Conservation (phyloP, 2,329 filamentous ascomycete genomes). For the Teratosphaeria epicoccoides region DNA sequence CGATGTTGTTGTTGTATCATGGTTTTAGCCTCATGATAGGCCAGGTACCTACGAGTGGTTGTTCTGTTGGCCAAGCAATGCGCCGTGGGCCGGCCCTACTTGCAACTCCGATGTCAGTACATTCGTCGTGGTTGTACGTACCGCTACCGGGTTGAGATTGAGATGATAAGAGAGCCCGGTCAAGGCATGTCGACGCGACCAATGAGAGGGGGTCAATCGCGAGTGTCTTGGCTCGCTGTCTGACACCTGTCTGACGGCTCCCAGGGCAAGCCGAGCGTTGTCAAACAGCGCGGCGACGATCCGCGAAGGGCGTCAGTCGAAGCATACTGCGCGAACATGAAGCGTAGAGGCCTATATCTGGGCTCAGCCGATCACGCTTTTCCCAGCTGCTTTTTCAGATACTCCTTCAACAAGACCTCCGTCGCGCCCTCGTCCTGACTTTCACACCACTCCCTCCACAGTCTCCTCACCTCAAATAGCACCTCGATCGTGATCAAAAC, state of each 20-base stretch:
- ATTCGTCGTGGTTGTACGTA: neutral
- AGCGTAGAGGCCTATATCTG: too few relatives aligned
- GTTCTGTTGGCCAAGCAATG: neutral
- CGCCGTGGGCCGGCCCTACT: neutral
- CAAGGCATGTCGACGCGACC: neutral
- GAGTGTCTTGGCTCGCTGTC: neutral
- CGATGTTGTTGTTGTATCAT: constrained; percentile 74
- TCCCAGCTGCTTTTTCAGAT: constrained; percentile 23
- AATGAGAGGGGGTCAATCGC: neutral
- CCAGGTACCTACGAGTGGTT: neutral
- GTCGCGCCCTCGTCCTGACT: constrained; percentile 33
- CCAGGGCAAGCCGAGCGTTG: too few relatives aligned
- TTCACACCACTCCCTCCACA: constrained; percentile 52
- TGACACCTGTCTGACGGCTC: too few relatives aligned
- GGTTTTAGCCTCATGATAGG: constrained; percentile 16
- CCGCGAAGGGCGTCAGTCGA: too few relatives aligned
- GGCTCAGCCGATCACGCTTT: neutral
- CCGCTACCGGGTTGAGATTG: neutral
- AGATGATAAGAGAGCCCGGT: neutral
- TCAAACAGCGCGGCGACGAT: too few relatives aligned
- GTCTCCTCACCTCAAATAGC: constrained; percentile 66
- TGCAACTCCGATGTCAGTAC: neutral
- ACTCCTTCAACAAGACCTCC: constrained; percentile 30
- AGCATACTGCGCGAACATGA: too few relatives aligned
- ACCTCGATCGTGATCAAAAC: constrained; percentile 87